phyloP scores from a whole-genome alignment of 331 rosid genomes.

The Malus hybrid region DNA sequence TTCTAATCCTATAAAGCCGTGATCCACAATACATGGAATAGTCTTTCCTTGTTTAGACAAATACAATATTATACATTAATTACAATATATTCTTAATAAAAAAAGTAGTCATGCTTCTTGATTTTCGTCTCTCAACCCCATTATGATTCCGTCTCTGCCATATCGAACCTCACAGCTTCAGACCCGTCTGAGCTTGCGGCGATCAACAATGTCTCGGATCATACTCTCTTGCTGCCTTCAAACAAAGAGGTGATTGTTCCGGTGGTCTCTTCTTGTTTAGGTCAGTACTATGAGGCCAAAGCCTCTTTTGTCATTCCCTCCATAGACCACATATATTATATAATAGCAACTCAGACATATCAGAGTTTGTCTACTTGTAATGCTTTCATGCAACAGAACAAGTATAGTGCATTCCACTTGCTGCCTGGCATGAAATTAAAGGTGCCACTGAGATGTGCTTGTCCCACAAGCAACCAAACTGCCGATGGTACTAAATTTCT shows the following conservation, averaged over 20 bases:
- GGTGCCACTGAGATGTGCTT: slow-evolving; percentile 68
- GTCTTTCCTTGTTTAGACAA: no score
- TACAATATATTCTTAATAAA: no score
- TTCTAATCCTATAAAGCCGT: no score
- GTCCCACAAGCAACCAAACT: slow-evolving; percentile 42
- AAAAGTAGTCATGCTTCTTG: slow-evolving; percentile 41
- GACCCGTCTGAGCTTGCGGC: slow-evolving; percentile 34
- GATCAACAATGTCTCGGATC: slow-evolving; percentile 26
- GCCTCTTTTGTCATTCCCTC: slow-evolving; percentile 12
- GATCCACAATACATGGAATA: no score
- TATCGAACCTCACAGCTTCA: slow-evolving; percentile 49
- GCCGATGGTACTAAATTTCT: slow-evolving; percentile 36
- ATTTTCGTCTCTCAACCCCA: slow-evolving; percentile 47
- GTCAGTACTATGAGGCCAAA: slow-evolving; percentile 40
- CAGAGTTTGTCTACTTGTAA: slow-evolving; percentile 54
- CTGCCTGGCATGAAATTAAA: slow-evolving; percentile 22
- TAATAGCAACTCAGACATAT: slow-evolving; percentile 27
- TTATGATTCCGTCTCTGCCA: slow-evolving; percentile 25
- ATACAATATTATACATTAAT: no score
- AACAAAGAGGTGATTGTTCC: slow-evolving; percentile 56
- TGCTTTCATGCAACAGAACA: slow-evolving; percentile 37
- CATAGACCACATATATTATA: slow-evolving; percentile 9
- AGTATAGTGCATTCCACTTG: slow-evolving; percentile 21
- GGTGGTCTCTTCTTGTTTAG: slow-evolving; percentile 38
- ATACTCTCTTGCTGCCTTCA: slow-evolving; percentile 19